These are phyloP conservation scores for Euptelea pleiosperma DNA, from an alignment of 164 flowering plant genomes.

Conservation along the genomic window DNA sequence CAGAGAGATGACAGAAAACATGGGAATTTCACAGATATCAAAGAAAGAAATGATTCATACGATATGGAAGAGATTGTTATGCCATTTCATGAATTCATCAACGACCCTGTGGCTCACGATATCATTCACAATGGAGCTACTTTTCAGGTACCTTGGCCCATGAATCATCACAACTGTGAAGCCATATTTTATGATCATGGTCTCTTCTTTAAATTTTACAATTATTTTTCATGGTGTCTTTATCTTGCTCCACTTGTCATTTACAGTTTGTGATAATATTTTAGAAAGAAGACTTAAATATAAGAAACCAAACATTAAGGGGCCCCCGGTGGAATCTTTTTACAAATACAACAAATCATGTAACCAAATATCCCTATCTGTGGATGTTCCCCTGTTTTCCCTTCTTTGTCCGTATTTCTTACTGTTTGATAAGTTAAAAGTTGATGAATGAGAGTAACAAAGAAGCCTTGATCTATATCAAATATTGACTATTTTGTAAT, in stretches of 20 bases:
- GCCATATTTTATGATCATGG: too few species aligned
- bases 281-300: too few species aligned
- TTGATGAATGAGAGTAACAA: too few species aligned
- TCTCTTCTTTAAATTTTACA: too few species aligned
- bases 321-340: too few species aligned
- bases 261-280: too few species aligned
- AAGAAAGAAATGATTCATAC: conserved; percentile 43
- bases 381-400: too few species aligned
- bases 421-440: conserved; percentile 16
- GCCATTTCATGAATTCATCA: conserved; percentile 74
- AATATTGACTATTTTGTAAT: conserved; percentile 18
- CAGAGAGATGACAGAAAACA: conserved; percentile 73
- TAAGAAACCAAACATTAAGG: too few species aligned
- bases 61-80: conserved; percentile 64
- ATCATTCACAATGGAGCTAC: conserved; percentile 96
- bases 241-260: not conserved
- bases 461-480: too few species aligned
- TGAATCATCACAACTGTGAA: not conserved
- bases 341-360: too few species aligned
- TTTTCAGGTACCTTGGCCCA: conserved; percentile 64
- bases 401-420: too few species aligned
- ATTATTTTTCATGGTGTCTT: not conserved
- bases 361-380: too few species aligned
- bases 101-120: conserved; percentile 72
- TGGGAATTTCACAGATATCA: conserved; percentile 14